Evolutionary conservation across 441 rosid genomes (phyloP).

Genomic region (Capsella rubella): DNA sequence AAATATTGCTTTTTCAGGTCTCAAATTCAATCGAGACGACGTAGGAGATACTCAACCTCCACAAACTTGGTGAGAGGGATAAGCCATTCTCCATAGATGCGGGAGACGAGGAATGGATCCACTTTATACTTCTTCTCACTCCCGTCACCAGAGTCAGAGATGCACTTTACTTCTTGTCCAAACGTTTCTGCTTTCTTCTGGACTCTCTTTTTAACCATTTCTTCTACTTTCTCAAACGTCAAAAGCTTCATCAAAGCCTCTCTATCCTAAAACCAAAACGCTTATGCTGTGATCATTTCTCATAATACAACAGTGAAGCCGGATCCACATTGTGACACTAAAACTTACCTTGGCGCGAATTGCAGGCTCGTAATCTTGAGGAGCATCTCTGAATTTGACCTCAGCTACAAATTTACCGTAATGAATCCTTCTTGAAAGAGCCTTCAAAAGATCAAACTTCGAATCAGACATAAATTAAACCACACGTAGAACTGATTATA

Average conservation of each 20-base stretch:
- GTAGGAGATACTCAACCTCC: conserved; percentile 82
- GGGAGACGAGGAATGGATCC: conserved; percentile 66
- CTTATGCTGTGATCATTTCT: neutral
- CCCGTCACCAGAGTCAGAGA: neutral
- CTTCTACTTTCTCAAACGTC: conserved; percentile 74
- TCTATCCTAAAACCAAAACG: conserved; percentile 54
- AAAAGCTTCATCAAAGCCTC: conserved; percentile 72
- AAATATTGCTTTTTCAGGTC: neutral
- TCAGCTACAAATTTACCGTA: conserved; percentile 92
- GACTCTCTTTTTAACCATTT: conserved; percentile 81
- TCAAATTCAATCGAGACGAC: conserved; percentile 64
- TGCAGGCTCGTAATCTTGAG: conserved; percentile 70
- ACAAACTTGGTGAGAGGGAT: conserved; percentile 85
- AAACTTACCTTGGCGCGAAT: conserved; percentile 70
- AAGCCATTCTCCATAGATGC: conserved; percentile 80
- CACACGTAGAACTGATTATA: neutral
- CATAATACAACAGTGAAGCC: neutral
- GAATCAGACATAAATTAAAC: conserved; percentile 4
- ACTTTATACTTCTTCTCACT: conserved; percentile 53
- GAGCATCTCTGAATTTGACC: conserved; percentile 74
- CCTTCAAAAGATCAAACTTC: conserved; percentile 50
- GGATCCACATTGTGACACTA: conserved; percentile 1
- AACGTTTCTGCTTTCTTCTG: conserved; percentile 72
- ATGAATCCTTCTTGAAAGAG: conserved; percentile 86
- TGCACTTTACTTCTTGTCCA: conserved; percentile 65